Base-by-base conservation (phyloP, 257 asterid species). In the Salvia miltiorrhiza region DNA sequence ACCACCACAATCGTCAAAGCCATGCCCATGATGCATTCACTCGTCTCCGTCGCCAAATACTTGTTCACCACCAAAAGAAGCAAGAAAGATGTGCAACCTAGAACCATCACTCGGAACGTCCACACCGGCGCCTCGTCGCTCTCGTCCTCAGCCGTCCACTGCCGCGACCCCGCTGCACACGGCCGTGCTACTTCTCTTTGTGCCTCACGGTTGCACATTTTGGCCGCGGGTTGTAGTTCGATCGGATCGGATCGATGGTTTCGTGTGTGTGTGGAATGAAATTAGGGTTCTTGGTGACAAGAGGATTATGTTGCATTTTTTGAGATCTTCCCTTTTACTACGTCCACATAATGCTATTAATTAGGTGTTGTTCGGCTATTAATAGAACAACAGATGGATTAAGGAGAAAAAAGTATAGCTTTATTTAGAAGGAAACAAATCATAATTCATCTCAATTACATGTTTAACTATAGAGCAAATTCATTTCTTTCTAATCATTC, bases 11-110 rank as follows among this genome's bases (percentile, higher is more conserved):
- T 56, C 2, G 79, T 59, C 7, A 73, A 63, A 23, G 76, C 58
- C 89, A 87, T 84, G 1, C 82, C 77, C 78, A 88, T 75, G 7
- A 87, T 54, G 75, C 88, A 84, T 63, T 90, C 87, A 9, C 82
- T 73, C 9, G 84, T 84, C 39, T 83, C 81, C 17, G 26, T 73
- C 4, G 88, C 66, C 4, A 84, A 49, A 37, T 77, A 90, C 26
- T 80, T 87, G 73, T 80, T 86, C 4, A 80, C 67, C 26, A 86
- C 44, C 45, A 81, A 77, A 0, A 88, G 73, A 50, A 79, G 62
- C 2, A 69, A 7, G 73, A 78, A 82, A 0, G 93, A 86, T 52
- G 79, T 6, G 4, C 80, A 71, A 28, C 97, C 95, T n/a, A 90
- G 60, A 33, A 81, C 55, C 48, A 74, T 16, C 30, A 78, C 91